Evolutionary conservation across 495 filamentous ascomycete genomes (phyloP).

Genomic region (Amorphotheca resinae): DNA sequence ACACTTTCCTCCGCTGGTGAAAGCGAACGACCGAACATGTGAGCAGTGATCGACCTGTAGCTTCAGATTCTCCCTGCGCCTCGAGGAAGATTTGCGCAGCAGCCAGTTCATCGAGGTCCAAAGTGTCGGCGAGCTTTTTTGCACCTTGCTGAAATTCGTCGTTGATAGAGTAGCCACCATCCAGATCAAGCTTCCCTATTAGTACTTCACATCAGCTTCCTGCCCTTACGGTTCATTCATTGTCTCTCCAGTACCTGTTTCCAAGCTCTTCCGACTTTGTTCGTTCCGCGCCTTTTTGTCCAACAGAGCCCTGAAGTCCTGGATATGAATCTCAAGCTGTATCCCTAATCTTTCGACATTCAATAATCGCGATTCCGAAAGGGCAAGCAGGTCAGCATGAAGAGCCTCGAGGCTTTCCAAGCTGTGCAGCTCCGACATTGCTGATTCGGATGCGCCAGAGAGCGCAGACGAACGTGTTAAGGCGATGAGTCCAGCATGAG

Average conservation of each 20-base stretch:
- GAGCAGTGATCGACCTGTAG: conserved; percentile 53
- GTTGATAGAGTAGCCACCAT: conserved; percentile 39
- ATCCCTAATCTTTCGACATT: conserved; percentile 50
- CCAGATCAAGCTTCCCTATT: conserved; percentile 55
- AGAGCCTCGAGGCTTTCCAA: conserved; percentile 62
- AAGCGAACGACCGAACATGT: conserved; percentile 71
- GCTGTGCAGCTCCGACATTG: conserved; percentile 53
- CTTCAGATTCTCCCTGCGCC: conserved; percentile 48
- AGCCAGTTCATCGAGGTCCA: conserved; percentile 81
- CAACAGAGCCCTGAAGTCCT: conserved; percentile 65
- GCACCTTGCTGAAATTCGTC: conserved; percentile 71
- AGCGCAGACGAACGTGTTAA: conserved; percentile 11
- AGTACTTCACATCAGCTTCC: conserved; percentile 6
- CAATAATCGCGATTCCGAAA: conserved; percentile 46
- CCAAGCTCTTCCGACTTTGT: conserved; percentile 36
- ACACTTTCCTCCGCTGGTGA: conserved; percentile 62
- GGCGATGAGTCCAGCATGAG: conserved; percentile 16
- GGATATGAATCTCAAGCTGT: conserved; percentile 55
- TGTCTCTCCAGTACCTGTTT: conserved; percentile 18
- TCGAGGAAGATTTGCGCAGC: conserved; percentile 61
- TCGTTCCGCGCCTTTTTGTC: conserved; percentile 63
- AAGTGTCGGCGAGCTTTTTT: conserved; percentile 67
- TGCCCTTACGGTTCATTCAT: background rate
- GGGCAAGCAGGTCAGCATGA: conserved; percentile 61
- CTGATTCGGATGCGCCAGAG: conserved; percentile 17